A percentile compares a stretch with the other conserved stretches of the same genome.
These are phyloP conservation scores for Talaromyces wortmannii DNA, from an alignment of 495 filamentous ascomycete species.

Conservation along the genomic window DNA sequence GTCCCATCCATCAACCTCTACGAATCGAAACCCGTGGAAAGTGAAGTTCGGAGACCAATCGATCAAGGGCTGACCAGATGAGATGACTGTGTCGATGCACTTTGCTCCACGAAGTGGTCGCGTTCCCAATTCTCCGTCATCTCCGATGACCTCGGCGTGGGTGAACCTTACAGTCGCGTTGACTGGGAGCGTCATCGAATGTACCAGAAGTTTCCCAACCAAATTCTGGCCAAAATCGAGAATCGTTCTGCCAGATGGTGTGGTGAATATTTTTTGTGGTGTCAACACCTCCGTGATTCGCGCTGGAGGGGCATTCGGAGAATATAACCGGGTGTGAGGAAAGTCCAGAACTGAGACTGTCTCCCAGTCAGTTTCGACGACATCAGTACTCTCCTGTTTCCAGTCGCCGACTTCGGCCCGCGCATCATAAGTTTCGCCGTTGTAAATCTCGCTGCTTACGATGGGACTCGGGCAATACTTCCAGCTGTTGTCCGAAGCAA, in stretches of 20 bases:
- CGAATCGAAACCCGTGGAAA: conserved; percentile 52
- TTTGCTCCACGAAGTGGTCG: conserved; percentile 41
- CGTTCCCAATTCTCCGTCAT: conserved; percentile 35
- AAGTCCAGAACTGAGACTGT: conserved; percentile 10
- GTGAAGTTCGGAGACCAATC: conserved; percentile 35
- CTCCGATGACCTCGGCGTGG: conserved; percentile 48
- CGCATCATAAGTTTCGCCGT: conserved; percentile 45
- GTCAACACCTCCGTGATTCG: conserved; percentile 29
- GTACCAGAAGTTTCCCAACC: conserved; percentile 39
- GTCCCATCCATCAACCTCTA: conserved; percentile 42
- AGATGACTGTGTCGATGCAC: conserved; percentile 33
- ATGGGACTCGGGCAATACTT: conserved; percentile 27
- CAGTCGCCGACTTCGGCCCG: conserved; percentile 18
- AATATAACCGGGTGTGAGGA: conserved; percentile 19
- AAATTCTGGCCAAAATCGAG: conserved; percentile 54
- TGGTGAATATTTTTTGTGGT: conserved; percentile 30
- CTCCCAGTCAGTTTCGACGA: conserved; percentile 11
- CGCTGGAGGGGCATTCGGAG: conserved; percentile 37
- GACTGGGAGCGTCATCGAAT: conserved; percentile 19
- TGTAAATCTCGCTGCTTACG: conserved; percentile 42
- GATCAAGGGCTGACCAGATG: conserved; percentile 8
- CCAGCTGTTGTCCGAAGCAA: conserved; percentile 40
- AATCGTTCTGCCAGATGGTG: conserved; percentile 36
- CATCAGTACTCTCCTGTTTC: conserved; percentile 2
- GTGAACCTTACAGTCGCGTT: conserved; percentile 22